Evolutionary conservation across 2,329 filamentous ascomycete species (phyloP), one percentile per base, ranked within the genome.

Genomic region (Penicillium griseofulvum): DNA sequence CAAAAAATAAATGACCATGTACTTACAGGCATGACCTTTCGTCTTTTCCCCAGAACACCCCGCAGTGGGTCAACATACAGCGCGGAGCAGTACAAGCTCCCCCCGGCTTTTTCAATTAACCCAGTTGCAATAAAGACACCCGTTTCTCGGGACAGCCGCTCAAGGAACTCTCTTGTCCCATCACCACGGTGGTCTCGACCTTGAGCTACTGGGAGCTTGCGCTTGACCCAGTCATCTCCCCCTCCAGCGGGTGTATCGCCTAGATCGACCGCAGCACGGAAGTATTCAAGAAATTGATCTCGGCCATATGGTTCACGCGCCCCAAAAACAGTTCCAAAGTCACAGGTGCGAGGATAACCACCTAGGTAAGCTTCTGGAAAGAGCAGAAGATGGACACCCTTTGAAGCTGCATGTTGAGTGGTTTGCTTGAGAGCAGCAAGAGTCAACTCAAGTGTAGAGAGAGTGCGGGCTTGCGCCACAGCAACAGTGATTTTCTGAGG

Each of bases 281-380:
- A 96, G 75, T 96, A 96, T 4, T 81, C 76, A 10, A 92, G 80
- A 69, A 87, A 97, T 66, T 95, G 90, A 26, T 96, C 90, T 17
- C 91, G 83, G 5, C 91, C 92, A 46, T 80, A 77, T 3, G 81
- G 77, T 0, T 82, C 81, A 36, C 92, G 86, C 16, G 81, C 79
- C 4, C 92, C 92, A 6, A 96, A 80, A 1, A 83, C 81, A 44
- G 85, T 86, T 5, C 91, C 91, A 67, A 96, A 96, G 48, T 79
- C 78, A 59, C 87, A 87, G 17, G 88, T 91, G 11, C 92, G 87
- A 17, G 93, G 93, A 70, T 97, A 97, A 1, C 92, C 93, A 44
- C 93, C 93, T 1, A 97, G 81, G 69, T 91, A 96, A 22, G 92
- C 92, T 77, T 97, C 92, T 0, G 93, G 93, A 58, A 97, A 92